Evolutionary conservation across 108 stramenopile genomes (phyloP), one percentile per base, ranked within the genome.

Genomic region (Pseudonitzschia delicatissima): DNA sequence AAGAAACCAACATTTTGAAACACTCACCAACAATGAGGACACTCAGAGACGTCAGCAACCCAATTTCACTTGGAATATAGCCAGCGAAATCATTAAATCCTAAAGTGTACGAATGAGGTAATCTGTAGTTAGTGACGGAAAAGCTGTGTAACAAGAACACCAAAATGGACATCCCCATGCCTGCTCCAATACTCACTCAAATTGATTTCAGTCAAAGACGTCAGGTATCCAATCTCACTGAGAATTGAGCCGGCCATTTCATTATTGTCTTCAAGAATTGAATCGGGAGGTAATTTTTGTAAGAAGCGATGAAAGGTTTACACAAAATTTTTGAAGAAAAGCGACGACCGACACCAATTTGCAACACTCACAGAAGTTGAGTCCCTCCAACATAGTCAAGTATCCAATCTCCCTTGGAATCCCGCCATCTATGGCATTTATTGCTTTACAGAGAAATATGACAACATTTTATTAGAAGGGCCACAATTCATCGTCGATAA

Each of bases 71-170:
- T 2, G 82, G 82, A 29, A 82, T 72, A 6, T 33, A 11, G 0
- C 68, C 67, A 3, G 45, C 44, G 20, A 79, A 29, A 8, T 59
- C 32, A 49, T 82, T 82, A 48, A 26, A 28, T 58, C 64, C 64
- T 33, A 82, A 50, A 15, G 40, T 42, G 11, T 42, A 15, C 13
- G 15, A 42, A 2, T 15, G 11, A 42, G 40, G 15, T 15, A 42
- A 42, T 42, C 11, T 15, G 40, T 42, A 42, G 40, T 42, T 1
- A 42, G 40, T 42, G 40, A 42, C 13, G 40, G 15, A 11, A 42
- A 15, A 42, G 11, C 15, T 15, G 15, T 42, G 15, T 42, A 0
- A 42, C 13, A 11, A 0, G 15, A 11, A 42, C 40, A 42, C 1
- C 11, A 42, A 42, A 42, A 42, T 13, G 40, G 1, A 42, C 40